Evolutionary conservation across 2,329 filamentous ascomycete genomes (phyloP).

Genomic region (Cucurbitaria berberidis): DNA sequence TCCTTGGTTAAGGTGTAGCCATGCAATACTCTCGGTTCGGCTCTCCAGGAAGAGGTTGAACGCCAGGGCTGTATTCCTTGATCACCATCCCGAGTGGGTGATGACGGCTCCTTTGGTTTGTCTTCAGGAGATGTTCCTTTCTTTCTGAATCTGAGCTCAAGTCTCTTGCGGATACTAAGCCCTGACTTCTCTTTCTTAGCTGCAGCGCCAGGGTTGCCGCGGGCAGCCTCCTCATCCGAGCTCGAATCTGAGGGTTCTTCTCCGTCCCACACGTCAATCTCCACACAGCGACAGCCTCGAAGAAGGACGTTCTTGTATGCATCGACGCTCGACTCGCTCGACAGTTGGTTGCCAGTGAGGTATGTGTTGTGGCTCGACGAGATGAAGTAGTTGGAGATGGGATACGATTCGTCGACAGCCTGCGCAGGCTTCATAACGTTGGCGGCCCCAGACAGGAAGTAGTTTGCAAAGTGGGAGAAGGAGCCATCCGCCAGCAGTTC

Average conservation of each 20-base stretch:
- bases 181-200: slow-evolving; percentile 35
- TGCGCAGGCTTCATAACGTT: slow-evolving; percentile 53
- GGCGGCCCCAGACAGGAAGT: slow-evolving; percentile 55
- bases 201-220: slow-evolving; percentile 21
- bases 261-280: slow-evolving; percentile 95
- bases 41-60: slow-evolving; percentile 35
- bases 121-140: slow-evolving; percentile 34
- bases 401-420: slow-evolving; percentile 65
- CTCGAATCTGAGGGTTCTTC: slow-evolving; percentile 53
- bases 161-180: slow-evolving; percentile 43
- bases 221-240: slow-evolving; percentile 43
- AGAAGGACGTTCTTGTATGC: slow-evolving; percentile 79
- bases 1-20: slow-evolving; percentile 83
- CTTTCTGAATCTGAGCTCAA: slow-evolving; percentile 40
- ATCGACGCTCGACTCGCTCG: slow-evolving; percentile 76
- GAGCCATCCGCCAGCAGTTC: slow-evolving; percentile 39
- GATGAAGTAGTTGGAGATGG: slow-evolving; percentile 89
- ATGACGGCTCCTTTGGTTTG: slow-evolving; percentile 17
- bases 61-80: slow-evolving; percentile 40
- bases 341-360: slow-evolving; percentile 83
- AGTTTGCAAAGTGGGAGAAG: slow-evolving; percentile 45
- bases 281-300: slow-evolving; percentile 84
- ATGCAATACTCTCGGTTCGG: slow-evolving; percentile 82
- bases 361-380: slow-evolving; percentile 97
- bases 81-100: slow-evolving; percentile 13